Conservation (phyloP, 2,329 filamentous ascomycete genomes). For the Exophiala oligosperma region DNA sequence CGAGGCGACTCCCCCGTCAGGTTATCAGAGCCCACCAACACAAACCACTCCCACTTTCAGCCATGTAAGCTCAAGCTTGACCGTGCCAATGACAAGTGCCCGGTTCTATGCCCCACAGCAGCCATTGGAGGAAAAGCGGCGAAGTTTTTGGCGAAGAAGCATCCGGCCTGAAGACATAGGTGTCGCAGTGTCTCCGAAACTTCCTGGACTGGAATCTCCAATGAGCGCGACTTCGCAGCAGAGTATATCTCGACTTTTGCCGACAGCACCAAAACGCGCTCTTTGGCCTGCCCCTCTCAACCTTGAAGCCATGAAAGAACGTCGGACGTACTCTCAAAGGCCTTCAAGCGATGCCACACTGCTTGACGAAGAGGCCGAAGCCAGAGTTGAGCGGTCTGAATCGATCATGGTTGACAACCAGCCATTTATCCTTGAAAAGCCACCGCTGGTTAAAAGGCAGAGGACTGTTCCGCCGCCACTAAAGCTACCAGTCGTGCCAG, state of each 20-base stretch:
- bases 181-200: conserved; percentile 35
- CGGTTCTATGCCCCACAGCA: conserved; percentile 24
- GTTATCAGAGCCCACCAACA: conserved; percentile 19
- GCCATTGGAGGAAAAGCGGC: conserved; percentile 25
- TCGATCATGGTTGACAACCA: conserved; percentile 23
- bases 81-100: conserved; percentile 5
- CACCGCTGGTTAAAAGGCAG: conserved; percentile 11
- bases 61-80: not conserved
- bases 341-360: conserved; percentile 36
- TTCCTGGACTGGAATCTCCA: conserved; percentile 31
- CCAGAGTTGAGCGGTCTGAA: conserved; percentile 3
- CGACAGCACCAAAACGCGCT: conserved; percentile 35
- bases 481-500: conserved; percentile 14
- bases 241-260: conserved; percentile 40
- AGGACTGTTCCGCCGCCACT: conserved; percentile 11
- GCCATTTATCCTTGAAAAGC: conserved; percentile 18
- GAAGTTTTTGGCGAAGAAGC: conserved; percentile 32
- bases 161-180: conserved; percentile 33
- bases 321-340: conserved; percentile 14
- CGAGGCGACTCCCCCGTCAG: conserved; percentile 35
- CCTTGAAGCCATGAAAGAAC: conserved; percentile 13
- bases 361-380: conserved; percentile 40
- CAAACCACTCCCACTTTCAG: conserved; percentile 19
- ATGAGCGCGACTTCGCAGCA: conserved; percentile 37
- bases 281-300: conserved; percentile 41